These are phyloP conservation scores for Phyllachora maydis DNA, from an alignment of 2,329 filamentous ascomycete genomes.

Conservation along the genomic window DNA sequence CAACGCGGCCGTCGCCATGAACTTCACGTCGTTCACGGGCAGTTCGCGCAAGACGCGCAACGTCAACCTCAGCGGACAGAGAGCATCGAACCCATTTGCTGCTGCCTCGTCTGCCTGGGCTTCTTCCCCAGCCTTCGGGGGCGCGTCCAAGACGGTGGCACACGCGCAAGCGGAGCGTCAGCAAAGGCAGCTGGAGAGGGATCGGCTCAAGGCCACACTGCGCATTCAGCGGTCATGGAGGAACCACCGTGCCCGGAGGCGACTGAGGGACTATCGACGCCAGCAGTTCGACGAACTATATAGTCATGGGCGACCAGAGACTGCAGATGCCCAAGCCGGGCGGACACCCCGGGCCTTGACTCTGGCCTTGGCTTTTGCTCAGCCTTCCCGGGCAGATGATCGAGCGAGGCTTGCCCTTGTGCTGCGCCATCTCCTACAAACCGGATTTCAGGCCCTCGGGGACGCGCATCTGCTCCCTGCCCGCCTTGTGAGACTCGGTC, in stretches of 20 bases:
- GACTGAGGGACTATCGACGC: constrained; percentile 35
- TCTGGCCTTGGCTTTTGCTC: too few relatives aligned
- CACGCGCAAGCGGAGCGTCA: constrained; percentile 74
- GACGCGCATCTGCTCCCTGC: too few relatives aligned
- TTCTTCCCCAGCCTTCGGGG: constrained; percentile 28
- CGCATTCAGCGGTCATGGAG: constrained; percentile 68
- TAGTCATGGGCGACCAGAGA: too few relatives aligned
- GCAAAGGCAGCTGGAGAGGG: constrained; percentile 61
- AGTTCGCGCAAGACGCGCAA: constrained; percentile 69
- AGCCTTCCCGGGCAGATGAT: too few relatives aligned
- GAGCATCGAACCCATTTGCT: constrained; percentile 55
- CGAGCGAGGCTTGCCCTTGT: too few relatives aligned
- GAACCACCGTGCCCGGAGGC: constrained; percentile 43
- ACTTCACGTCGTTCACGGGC: constrained; percentile 89
- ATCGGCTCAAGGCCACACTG: constrained; percentile 51
- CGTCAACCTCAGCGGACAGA: constrained; percentile 67
- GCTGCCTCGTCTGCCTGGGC: constrained; percentile 33
- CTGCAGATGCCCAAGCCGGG: too few relatives aligned
- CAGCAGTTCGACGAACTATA: constrained; percentile 42
- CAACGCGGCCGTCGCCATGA: too few relatives aligned
- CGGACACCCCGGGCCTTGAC: too few relatives aligned
- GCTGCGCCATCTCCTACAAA: too few relatives aligned
- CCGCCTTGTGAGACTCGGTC: too few relatives aligned
- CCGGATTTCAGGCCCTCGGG: too few relatives aligned
- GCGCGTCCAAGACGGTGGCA: constrained; percentile 45